phyloP scores from a whole-genome alignment of 768 basidiomycete species.

The Russula emetica region DNA sequence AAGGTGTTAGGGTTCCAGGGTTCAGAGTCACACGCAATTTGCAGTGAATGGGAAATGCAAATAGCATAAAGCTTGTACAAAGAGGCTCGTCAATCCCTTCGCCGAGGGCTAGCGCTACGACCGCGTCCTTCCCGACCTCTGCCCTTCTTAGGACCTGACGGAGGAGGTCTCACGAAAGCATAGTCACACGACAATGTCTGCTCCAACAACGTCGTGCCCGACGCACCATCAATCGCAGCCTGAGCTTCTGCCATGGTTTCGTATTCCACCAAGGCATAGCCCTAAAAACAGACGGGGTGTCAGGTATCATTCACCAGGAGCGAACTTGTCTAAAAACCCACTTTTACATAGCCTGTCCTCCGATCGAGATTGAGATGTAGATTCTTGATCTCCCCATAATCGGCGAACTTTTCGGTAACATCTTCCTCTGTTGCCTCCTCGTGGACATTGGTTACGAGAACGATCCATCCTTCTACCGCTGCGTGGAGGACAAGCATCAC shows the following conservation, averaged over 20 bases:
- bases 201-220: constrained; percentile 78
- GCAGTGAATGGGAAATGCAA: neutral
- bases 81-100: constrained; percentile 35
- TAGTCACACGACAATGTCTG: constrained; percentile 88
- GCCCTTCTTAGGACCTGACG: constrained; percentile 75
- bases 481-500: constrained; percentile 13
- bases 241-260: constrained; percentile 94
- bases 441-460: constrained; percentile 92
- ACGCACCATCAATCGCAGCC: constrained; percentile 86
- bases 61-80: constrained; percentile 4
- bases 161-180: constrained; percentile 83
- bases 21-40: neutral
- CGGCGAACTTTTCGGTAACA: constrained; percentile 91
- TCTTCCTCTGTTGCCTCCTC: constrained; percentile 99
- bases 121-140: constrained; percentile 58
- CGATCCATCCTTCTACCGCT: constrained; percentile 99
- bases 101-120: constrained; percentile 79
- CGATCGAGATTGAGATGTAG: constrained; percentile 95
- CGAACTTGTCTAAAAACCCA: constrained; percentile 36
- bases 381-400: constrained; percentile 97
- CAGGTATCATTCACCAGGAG: constrained; percentile 1
- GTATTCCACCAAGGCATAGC: constrained; percentile 97
- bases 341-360: constrained; percentile 98
- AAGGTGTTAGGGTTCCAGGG: neutral
- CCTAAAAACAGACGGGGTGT: constrained; percentile 45